Conservation (phyloP, 495 filamentous ascomycete genomes). For the Tuber melanosporum region DNA sequence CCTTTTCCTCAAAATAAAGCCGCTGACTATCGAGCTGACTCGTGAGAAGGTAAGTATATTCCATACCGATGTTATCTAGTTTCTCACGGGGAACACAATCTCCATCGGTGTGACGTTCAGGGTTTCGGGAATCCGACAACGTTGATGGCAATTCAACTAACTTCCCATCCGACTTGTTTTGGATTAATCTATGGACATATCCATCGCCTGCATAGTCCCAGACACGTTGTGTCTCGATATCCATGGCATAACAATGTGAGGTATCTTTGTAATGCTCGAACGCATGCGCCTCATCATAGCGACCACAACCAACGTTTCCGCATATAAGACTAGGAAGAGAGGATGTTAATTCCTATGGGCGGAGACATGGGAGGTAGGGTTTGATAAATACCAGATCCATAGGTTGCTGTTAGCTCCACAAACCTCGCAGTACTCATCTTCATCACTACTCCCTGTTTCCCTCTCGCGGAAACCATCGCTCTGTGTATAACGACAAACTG, state of each 20-base stretch:
- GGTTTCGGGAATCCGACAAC: conserved; percentile 29
- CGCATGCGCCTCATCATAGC: conserved; percentile 89
- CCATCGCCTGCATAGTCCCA: conserved; percentile 96
- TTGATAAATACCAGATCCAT: conserved; percentile 56
- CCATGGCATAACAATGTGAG: conserved; percentile 82
- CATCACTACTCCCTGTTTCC: conserved; percentile 35
- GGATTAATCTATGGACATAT: conserved; percentile 92
- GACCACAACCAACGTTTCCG: conserved; percentile 84
- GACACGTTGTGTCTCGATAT: conserved; percentile 84
- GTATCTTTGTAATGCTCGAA: conserved; percentile 90
- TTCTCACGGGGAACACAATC: conserved; percentile 86
- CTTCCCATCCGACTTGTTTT: conserved; percentile 84
- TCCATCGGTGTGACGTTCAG: conserved; percentile 43
- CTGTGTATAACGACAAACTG: conserved; percentile 86
- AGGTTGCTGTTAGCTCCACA: conserved; percentile 62
- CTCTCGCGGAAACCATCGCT: conserved; percentile 35
- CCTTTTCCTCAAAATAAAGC: conserved; percentile 87
- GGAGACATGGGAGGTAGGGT: not conserved
- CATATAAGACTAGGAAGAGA: conserved; percentile 72
- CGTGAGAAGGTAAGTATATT: conserved; percentile 89
- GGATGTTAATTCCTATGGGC: not conserved
- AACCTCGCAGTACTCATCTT: conserved; percentile 36
- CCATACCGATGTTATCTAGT: conserved; percentile 81
- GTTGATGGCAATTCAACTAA: conserved; percentile 69
- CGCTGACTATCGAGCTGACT: conserved; percentile 87